These are phyloP conservation scores for Yamadazyma blattariae DNA, from an alignment of 1,139 yeast species.

Conservation along the genomic window DNA sequence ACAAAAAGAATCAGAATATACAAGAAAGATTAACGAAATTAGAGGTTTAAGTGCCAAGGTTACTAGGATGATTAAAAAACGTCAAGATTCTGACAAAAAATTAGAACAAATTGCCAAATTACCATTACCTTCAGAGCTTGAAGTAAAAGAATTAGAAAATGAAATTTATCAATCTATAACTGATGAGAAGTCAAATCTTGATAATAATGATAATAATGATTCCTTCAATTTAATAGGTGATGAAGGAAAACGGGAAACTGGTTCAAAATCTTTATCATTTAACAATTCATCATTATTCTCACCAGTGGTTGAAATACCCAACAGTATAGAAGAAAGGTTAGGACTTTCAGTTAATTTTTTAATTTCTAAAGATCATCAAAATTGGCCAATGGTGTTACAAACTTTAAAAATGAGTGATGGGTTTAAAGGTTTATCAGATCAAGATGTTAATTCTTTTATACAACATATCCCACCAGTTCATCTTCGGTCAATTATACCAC, in stretches of 20 bases:
- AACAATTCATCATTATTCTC: constrained; percentile 12
- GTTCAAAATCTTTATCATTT: constrained; percentile 1
- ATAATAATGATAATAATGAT: not conserved
- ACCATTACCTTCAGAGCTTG: constrained; percentile 22
- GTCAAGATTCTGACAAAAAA: constrained; percentile 15
- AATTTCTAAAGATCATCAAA: constrained; percentile 41
- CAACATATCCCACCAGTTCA: constrained; percentile 41
- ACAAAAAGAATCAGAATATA: constrained; percentile 21
- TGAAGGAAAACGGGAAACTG: no score
- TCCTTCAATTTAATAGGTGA: no score
- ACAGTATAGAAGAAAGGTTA: constrained; percentile 37
- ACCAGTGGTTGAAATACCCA: constrained; percentile 36
- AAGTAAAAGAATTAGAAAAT: constrained; percentile 9
- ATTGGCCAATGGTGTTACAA: constrained; percentile 56
- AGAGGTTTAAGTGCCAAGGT: constrained; percentile 22
- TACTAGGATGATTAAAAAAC: constrained; percentile 18
- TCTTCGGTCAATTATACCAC: constrained; percentile 32
- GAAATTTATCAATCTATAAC: constrained; percentile 16
- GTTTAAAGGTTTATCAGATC: constrained; percentile 30
- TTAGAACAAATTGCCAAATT: constrained; percentile 11
- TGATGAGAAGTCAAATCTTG: not conserved
- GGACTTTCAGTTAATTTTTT: constrained; percentile 48
- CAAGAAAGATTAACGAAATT: constrained; percentile 19
- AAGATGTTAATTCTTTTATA: constrained; percentile 42
- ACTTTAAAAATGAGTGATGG: constrained; percentile 43